Evolutionary conservation across 2,329 filamentous ascomycete genomes (phyloP), one percentile per base, ranked within the genome.

Genomic region (Fonsecaea pedrosoi): DNA sequence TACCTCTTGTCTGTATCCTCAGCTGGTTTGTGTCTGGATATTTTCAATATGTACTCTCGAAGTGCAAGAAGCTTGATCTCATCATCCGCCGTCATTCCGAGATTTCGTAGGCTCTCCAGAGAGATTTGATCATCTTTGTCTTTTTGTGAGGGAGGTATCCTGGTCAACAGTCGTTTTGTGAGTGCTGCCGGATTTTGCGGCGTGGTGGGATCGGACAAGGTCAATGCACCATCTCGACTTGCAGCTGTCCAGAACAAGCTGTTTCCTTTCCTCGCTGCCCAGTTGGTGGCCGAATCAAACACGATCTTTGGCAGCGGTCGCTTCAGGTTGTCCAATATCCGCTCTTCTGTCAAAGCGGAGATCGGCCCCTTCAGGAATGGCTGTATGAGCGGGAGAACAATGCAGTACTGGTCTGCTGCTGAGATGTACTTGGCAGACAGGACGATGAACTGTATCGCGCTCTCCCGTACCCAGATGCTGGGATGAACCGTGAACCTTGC

Each of bases 101-200:
- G 87, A 70, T 92, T 96, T 59, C 91, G 87, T 56, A 99, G 80
- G 70, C 92, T 90, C 13, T 86, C 84, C n/a, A 99, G 82, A 94
- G 95, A 98, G 72, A 93, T 88, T 69, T 97, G 93, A 75, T 99
- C 95, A 77, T 98, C 94, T 8, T 96, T 93, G 71, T 94, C 97
- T 75, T 89, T 94, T 79, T 9, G 87, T 71, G 57, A 75, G 68
- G 38, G 66, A 60, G 53, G 72, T 66, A 67, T 71, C 68, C 66
- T 54, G 82, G 72, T 85, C 86, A 57, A 81, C 77, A 42, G 83
- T 84, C 60, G 85, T 76, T 68, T 90, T 88, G 73, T 82, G 84
- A 55, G 85, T 82, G 54, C 86, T 84, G 68, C 87, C 83, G 1
- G 82, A 48, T 62, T 64, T 54, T 70, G 66, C 15, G 83, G 77